Evolutionary conservation across 2,329 filamentous ascomycete genomes (phyloP).

Genomic region (Albifimbria verrucaria): DNA sequence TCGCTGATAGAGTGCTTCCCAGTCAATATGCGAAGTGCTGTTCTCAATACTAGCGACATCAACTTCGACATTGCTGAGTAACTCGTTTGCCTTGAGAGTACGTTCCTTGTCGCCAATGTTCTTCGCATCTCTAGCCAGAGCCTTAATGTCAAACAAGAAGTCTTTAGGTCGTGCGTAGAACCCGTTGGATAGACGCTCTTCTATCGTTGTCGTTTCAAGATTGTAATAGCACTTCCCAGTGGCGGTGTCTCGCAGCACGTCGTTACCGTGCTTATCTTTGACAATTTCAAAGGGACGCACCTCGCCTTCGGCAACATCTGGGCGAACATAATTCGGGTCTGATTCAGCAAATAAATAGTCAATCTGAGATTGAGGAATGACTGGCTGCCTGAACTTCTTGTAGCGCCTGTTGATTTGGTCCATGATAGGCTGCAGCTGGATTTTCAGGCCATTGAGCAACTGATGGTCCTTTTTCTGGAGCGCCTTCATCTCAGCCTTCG

Average conservation of each 20-base stretch:
- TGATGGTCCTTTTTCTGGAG: conserved; percentile 81
- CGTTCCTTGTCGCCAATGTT: conserved; percentile 79
- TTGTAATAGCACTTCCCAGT: conserved; percentile 93
- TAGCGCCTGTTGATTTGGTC: conserved; percentile 91
- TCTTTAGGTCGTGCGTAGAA: conserved; percentile 91
- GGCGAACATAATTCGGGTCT: conserved; percentile 66
- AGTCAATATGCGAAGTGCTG: conserved; percentile 67
- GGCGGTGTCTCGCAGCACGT: conserved; percentile 70
- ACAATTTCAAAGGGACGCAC: conserved; percentile 75
- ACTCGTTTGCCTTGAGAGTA: conserved; percentile 83
- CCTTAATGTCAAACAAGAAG: conserved; percentile 83
- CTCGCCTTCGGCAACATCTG: conserved; percentile 51
- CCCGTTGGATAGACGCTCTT: conserved; percentile 93
- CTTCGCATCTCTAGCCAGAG: conserved; percentile 79
- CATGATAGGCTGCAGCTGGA: conserved; percentile 90
- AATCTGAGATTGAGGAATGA: conserved; percentile 71
- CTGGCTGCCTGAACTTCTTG: conserved; percentile 78
- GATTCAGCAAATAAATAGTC: conserved; percentile 82
- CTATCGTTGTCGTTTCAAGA: conserved; percentile 85
- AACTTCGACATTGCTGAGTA: conserved; percentile 89
- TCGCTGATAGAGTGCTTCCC: conserved; percentile 75
- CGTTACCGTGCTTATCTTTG: conserved; percentile 73
- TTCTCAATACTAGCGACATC: conserved; percentile 77
- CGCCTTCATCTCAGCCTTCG: conserved; percentile 75
- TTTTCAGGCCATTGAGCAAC: conserved; percentile 81